Evolutionary conservation across 148 eudicot genomes (phyloP).

Genomic region (Persicaria maculosa): DNA sequence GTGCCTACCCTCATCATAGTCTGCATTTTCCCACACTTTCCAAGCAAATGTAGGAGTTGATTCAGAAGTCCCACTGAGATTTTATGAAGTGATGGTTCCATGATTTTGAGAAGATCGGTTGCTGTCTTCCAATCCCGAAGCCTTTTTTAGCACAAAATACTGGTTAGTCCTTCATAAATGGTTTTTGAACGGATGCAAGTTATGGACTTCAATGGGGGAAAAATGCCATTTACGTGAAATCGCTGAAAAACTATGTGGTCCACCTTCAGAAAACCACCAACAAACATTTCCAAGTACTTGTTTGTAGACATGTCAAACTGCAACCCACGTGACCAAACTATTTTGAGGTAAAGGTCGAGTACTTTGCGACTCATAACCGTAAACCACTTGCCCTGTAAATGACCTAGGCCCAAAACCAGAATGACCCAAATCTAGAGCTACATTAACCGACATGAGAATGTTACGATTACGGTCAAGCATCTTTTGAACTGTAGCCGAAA

Average conservation of each 20-base stretch:
- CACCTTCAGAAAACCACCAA: background rate
- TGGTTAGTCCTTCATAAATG: background rate
- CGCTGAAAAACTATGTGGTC: background rate
- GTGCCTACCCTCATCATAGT: constrained; percentile 80
- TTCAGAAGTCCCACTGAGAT: constrained; percentile 74
- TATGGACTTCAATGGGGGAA: background rate
- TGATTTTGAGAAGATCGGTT: constrained; percentile 38
- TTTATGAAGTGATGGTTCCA: constrained; percentile 59
- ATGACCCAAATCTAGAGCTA: background rate
- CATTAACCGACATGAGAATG: background rate
- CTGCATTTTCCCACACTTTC: constrained; percentile 78
- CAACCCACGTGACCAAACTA: background rate
- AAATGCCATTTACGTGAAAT: background rate
- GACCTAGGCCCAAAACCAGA: background rate
- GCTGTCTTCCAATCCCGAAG: constrained; percentile 78
- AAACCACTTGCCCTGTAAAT: background rate
- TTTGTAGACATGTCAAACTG: background rate
- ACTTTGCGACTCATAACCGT: background rate
- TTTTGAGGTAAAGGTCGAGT: background rate
- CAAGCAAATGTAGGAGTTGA: constrained; percentile 69
- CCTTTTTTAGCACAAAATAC: constrained; percentile 22
- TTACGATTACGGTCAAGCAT: background rate
- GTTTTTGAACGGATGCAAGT: background rate
- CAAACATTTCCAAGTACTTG: background rate
- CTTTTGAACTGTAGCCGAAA: background rate